A percentile compares a stretch with the other conserved stretches of the same genome.
Conservation (phyloP, 2,329 filamentous ascomycete species). For the Tolypocladium tropicale region DNA sequence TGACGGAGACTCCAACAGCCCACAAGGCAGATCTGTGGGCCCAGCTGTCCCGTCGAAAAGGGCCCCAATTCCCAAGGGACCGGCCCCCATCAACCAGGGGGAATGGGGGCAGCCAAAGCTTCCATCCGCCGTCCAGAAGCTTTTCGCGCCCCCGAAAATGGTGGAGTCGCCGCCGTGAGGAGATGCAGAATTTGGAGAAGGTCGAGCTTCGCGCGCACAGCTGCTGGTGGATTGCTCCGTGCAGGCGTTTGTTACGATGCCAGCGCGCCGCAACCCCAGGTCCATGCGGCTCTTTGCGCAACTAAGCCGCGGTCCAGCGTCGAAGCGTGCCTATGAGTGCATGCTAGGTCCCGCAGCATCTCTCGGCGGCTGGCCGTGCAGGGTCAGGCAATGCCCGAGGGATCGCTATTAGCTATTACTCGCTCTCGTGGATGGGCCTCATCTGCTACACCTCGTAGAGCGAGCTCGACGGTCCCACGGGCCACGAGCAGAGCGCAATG, state of each 20-base stretch:
- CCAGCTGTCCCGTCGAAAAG: slow-evolving; percentile 6
- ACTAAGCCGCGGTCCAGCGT: not conserved
- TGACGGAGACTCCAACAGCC: slow-evolving; percentile 5
- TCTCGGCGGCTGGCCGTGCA: not conserved
- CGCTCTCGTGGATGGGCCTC: not conserved
- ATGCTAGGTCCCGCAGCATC: not conserved
- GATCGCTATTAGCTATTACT: not conserved
- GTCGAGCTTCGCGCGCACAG: not conserved
- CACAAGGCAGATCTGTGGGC: slow-evolving; percentile 14
- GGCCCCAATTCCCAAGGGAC: slow-evolving; percentile 6
- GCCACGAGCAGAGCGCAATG: not conserved
- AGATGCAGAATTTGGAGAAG: slow-evolving; percentile 7
- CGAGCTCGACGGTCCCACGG: not conserved
- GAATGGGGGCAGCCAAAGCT: slow-evolving; percentile 10
- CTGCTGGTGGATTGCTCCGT: not conserved
- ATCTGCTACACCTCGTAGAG: no score
- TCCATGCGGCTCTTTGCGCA: not conserved
- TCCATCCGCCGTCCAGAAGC: slow-evolving; percentile 12
- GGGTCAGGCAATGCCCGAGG: not conserved
- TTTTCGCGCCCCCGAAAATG: slow-evolving; percentile 9
- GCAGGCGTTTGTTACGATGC: not conserved
- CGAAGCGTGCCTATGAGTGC: not conserved
- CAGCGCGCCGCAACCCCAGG: not conserved
- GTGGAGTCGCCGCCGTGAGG: slow-evolving; percentile 11
- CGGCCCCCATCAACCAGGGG: slow-evolving; percentile 5